Evolutionary conservation across 805 yeast species (phyloP).

Genomic region (Lipomyces sp.): DNA sequence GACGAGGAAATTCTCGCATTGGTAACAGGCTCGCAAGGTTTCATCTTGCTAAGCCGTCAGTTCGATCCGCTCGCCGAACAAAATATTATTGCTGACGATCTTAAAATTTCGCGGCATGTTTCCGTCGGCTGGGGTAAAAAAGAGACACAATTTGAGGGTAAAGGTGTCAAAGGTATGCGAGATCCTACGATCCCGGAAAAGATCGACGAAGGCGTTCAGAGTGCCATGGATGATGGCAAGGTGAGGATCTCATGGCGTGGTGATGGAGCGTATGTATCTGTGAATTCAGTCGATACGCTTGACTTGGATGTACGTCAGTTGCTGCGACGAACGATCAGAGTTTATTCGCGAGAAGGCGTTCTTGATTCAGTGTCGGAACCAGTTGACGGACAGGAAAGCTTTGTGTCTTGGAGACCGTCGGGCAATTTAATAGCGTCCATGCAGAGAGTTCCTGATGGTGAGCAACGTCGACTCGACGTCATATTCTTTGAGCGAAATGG

Average conservation of each 20-base stretch:
- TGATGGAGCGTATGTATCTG: slow-evolving; percentile 81
- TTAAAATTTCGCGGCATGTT: slow-evolving; percentile 76
- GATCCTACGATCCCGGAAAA: slow-evolving; percentile 88
- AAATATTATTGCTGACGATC: slow-evolving; percentile 62
- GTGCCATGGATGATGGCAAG: slow-evolving; percentile 57
- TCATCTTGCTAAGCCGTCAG: slow-evolving; percentile 70
- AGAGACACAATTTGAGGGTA: slow-evolving; percentile 95
- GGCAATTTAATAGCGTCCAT: slow-evolving; percentile 86
- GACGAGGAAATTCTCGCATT: slow-evolving; percentile 86
- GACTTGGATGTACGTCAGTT: slow-evolving; percentile 43
- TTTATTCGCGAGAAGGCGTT: slow-evolving; percentile 77
- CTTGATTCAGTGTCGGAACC: slow-evolving; percentile 88
- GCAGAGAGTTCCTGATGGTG: slow-evolving; percentile 58
- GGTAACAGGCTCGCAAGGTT: slow-evolving; percentile 54
- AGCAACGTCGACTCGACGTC: slow-evolving; percentile 46
- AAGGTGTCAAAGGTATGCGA: slow-evolving; percentile 78
- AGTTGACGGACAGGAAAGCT: slow-evolving; percentile 76
- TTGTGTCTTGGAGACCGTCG: slow-evolving; percentile 85
- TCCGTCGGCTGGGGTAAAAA: slow-evolving; percentile 98
- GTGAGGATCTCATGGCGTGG: slow-evolving; percentile 88
- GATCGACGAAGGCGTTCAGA: slow-evolving; percentile 68
- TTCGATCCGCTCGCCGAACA: slow-evolving; percentile 81
- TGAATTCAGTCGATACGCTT: slow-evolving; percentile 63
- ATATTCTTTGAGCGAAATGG: slow-evolving; percentile 94
- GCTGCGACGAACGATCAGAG: slow-evolving; percentile 77